Evolutionary conservation across 2,329 filamentous ascomycete genomes (phyloP).

Genomic region (Diaporthe nobilis): DNA sequence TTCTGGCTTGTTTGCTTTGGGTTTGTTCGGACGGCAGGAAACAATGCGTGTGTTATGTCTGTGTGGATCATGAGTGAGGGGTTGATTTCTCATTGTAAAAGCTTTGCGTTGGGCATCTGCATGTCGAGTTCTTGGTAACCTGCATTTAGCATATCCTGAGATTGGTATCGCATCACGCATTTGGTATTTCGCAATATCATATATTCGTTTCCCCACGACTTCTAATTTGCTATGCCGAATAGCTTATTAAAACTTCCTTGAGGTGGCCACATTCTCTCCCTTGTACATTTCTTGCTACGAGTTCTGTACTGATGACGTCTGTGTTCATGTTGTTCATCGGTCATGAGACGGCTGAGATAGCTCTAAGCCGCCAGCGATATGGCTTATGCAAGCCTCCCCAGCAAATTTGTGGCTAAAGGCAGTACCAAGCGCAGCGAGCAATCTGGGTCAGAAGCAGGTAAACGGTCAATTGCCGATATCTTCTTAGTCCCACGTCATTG

Average conservation of each 20-base stretch:
- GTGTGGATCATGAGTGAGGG: background rate
- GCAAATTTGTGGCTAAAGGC: background rate
- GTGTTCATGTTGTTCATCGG: too few species aligned
- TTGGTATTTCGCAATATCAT: background rate
- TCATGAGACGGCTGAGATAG: background rate
- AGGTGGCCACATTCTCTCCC: background rate
- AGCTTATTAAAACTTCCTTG: background rate
- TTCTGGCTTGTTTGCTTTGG: background rate
- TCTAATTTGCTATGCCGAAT: too few species aligned
- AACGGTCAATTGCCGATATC: too few species aligned
- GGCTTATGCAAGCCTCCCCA: background rate
- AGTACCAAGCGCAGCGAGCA: background rate
- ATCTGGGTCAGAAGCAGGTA: background rate
- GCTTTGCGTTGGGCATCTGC: background rate
- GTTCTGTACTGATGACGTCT: background rate
- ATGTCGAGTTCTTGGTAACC: background rate
- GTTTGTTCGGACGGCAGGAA: background rate
- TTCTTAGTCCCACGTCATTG: background rate
- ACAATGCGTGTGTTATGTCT: background rate
- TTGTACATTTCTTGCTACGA: background rate
- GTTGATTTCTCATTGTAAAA: background rate
- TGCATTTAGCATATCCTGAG: constrained; percentile 13
- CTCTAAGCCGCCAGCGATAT: background rate
- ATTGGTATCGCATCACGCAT: constrained; percentile 13
- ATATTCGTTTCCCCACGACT: background rate